Evolutionary conservation across 2,329 filamentous ascomycete species (phyloP).

Genomic region (Sarocladium kiliense): DNA sequence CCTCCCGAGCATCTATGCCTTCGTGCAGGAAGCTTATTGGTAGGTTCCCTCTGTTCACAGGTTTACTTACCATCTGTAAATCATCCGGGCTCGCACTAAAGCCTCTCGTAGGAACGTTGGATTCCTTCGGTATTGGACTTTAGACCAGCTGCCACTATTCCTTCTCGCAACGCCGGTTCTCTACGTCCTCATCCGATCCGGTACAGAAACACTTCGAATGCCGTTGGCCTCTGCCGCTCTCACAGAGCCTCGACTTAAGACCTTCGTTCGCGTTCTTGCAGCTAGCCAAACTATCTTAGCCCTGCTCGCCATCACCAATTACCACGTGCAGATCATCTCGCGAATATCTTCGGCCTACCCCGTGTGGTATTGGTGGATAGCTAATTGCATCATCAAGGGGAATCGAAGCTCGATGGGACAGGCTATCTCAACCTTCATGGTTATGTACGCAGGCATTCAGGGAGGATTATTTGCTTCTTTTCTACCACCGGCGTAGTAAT

Average conservation of each 20-base stretch:
- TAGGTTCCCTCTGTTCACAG: slow-evolving; percentile 36
- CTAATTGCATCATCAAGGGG: slow-evolving; percentile 36
- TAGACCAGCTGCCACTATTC: slow-evolving; percentile 83
- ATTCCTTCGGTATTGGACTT: slow-evolving; percentile 84
- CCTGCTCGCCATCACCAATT: slow-evolving; percentile 66
- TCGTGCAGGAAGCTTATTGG: slow-evolving; percentile 89
- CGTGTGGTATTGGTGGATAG: slow-evolving; percentile 82
- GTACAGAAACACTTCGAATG: slow-evolving; percentile 31
- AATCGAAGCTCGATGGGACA: slow-evolving; percentile 26
- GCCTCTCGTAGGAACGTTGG: slow-evolving; percentile 72
- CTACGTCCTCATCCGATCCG: slow-evolving; percentile 55
- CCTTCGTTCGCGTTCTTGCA: slow-evolving; percentile 54
- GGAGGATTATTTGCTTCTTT: slow-evolving; percentile 83
- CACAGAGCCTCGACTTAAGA: slow-evolving; percentile 13
- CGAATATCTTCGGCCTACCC: slow-evolving; percentile 84
- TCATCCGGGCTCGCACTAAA: no score
- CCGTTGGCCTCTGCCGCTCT: slow-evolving; percentile 14
- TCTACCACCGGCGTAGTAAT: slow-evolving; percentile 58
- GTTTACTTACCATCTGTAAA: neutral
- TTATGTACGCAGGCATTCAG: slow-evolving; percentile 80
- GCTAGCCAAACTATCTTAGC: slow-evolving; percentile 69
- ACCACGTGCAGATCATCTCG: slow-evolving; percentile 93
- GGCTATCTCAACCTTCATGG: slow-evolving; percentile 58
- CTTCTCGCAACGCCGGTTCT: slow-evolving; percentile 76
- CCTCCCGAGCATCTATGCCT: slow-evolving; percentile 86